These are phyloP conservation scores for Choricystis sp. DNA, from an alignment of 139 green algal genomes.

Conservation along the genomic window DNA sequence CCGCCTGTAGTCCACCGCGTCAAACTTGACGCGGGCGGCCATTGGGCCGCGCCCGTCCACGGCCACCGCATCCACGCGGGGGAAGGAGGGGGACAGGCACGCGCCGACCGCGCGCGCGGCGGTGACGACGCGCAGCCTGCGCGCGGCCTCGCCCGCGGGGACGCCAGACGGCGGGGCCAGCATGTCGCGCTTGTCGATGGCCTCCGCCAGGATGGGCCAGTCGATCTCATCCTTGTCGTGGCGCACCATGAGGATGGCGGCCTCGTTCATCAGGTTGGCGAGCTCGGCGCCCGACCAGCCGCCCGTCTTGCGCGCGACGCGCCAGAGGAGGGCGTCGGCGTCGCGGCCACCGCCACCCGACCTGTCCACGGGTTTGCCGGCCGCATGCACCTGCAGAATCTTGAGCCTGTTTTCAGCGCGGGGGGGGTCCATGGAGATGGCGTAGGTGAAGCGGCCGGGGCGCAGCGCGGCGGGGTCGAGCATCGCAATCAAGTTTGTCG, in stretches of 20 bases:
- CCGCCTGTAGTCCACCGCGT: slow-evolving; percentile 20
- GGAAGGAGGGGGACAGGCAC: slow-evolving; percentile 32
- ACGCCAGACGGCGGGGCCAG: background rate
- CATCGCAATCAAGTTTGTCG: slow-evolving; percentile 47
- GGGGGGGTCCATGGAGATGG: slow-evolving; percentile 50
- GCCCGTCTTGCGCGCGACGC: slow-evolving; percentile 32
- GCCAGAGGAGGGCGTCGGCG: slow-evolving; percentile 27
- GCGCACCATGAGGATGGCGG: slow-evolving; percentile 43
- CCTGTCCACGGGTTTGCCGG: slow-evolving; percentile 31
- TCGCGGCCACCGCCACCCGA: too few species aligned
- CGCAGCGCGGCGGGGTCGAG: slow-evolving; percentile 58
- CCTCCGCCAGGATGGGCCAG: slow-evolving; percentile 1
- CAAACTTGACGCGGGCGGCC: slow-evolving; percentile 29
- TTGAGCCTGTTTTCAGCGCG: slow-evolving; percentile 27
- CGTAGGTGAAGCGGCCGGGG: slow-evolving; percentile 53
- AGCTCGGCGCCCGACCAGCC: slow-evolving; percentile 50
- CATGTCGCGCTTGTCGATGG: slow-evolving; percentile 20
- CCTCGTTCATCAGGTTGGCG: slow-evolving; percentile 62
- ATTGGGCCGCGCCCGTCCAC: slow-evolving; percentile 24
- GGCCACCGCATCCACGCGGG: slow-evolving; percentile 28
- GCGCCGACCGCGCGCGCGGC: slow-evolving; percentile 33
- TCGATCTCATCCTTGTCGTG: background rate
- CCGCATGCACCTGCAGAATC: slow-evolving; percentile 49
- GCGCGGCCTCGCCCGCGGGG: slow-evolving; percentile 5
- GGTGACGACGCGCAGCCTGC: slow-evolving; percentile 13